Percentiles rank a stretch among this genome's conserved stretches.
These are phyloP conservation scores for Oidiodendron maius DNA, from an alignment of 495 filamentous ascomycete genomes.

Conservation along the genomic window DNA sequence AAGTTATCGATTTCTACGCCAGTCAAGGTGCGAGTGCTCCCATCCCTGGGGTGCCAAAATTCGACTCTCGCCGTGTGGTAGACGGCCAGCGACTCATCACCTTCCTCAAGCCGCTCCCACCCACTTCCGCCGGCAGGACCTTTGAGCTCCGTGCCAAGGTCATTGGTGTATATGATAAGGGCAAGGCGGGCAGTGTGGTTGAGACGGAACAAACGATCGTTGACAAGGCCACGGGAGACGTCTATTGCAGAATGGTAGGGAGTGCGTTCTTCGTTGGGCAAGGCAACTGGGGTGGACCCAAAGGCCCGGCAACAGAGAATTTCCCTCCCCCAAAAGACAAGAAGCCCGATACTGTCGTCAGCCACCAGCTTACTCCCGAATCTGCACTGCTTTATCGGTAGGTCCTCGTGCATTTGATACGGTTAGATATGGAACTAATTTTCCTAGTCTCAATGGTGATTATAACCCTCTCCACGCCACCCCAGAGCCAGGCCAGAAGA, in stretches of 20 bases:
- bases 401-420: slow-evolving; percentile 3
- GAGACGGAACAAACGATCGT: slow-evolving; percentile 76
- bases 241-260: slow-evolving; percentile 61
- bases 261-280: slow-evolving; percentile 78
- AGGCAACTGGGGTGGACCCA: slow-evolving; percentile 87
- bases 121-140: slow-evolving; percentile 60
- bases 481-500: slow-evolving; percentile 75
- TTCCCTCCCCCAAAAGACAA: slow-evolving; percentile 67
- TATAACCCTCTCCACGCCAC: slow-evolving; percentile 88
- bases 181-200: slow-evolving; percentile 73
- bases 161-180: slow-evolving; percentile 88
- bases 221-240: slow-evolving; percentile 60
- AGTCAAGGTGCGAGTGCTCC: slow-evolving; percentile 45
- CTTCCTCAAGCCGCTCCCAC: slow-evolving; percentile 71
- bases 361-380: slow-evolving; percentile 59
- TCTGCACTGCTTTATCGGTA: slow-evolving; percentile 69
- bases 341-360: slow-evolving; percentile 68
- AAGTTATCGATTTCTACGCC: slow-evolving; percentile 85
- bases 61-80: slow-evolving; percentile 68
- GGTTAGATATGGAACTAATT: neutral
- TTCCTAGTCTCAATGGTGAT: slow-evolving; percentile 67
- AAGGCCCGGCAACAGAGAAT: slow-evolving; percentile 70
- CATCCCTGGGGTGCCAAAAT: slow-evolving; percentile 72
- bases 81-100: slow-evolving; percentile 81
- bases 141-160: slow-evolving; percentile 79